Evolutionary conservation across 352 stramenopile genomes (phyloP).

Genomic region (Pythium scleroteichum): DNA sequence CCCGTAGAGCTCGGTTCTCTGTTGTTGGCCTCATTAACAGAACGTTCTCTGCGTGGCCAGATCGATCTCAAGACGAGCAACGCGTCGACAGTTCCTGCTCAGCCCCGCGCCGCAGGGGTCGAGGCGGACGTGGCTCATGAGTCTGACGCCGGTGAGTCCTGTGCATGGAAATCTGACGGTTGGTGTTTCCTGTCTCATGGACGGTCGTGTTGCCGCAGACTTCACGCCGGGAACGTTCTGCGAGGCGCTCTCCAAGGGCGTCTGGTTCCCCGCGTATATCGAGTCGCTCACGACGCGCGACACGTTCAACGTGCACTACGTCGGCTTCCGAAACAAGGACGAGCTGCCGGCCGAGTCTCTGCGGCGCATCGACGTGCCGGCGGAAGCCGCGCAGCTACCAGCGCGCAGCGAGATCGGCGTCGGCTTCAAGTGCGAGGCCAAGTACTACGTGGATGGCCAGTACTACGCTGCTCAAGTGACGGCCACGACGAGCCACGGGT

Average conservation of each 20-base stretch:
- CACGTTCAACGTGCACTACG: slow-evolving; percentile 71
- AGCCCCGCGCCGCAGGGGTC: neutral
- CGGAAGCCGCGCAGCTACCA: slow-evolving; percentile 31
- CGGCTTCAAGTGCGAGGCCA: slow-evolving; percentile 67
- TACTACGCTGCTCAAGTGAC: slow-evolving; percentile 78
- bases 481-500: slow-evolving; percentile 64
- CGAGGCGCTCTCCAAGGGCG: slow-evolving; percentile 60
- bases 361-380: slow-evolving; percentile 18
- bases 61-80: slow-evolving; percentile 27
- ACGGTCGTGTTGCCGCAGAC: neutral
- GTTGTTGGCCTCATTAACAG: neutral
- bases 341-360: slow-evolving; percentile 46
- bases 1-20: neutral
- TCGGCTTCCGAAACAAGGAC: slow-evolving; percentile 70
- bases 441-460: slow-evolving; percentile 79
- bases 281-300: slow-evolving; percentile 53
- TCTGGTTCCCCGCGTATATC: slow-evolving; percentile 73
- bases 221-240: slow-evolving; percentile 53
- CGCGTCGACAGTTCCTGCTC: neutral
- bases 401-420: slow-evolving; percentile 43
- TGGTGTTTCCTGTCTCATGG: no score
- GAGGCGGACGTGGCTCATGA: neutral
- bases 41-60: slow-evolving; percentile 7
- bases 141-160: neutral
- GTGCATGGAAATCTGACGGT: neutral